phyloP scores from a whole-genome alignment of 106 monocot species.

The Alisma plantagoaquatica region DNA sequence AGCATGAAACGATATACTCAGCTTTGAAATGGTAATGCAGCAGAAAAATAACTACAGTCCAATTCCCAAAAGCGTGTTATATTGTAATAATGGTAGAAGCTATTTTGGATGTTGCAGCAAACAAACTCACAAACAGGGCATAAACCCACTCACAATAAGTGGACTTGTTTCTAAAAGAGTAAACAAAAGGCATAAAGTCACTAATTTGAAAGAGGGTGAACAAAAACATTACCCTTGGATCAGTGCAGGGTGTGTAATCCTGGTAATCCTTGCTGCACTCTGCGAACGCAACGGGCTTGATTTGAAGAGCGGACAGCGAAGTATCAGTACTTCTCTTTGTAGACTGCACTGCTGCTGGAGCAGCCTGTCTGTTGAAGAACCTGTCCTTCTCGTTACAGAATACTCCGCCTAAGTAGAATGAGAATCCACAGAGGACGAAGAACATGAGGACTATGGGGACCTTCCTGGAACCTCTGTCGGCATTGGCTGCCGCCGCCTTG shows the following conservation, averaged over 20 bases:
- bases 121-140: too few species aligned
- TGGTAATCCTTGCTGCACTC: slow-evolving; percentile 70
- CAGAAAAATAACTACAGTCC: too few species aligned
- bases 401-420: slow-evolving; percentile 76
- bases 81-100: too few species aligned
- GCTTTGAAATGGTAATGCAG: too few species aligned
- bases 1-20: too few species aligned
- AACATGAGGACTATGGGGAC: slow-evolving; percentile 50
- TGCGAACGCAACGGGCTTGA: slow-evolving; percentile 35
- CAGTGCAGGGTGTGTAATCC: slow-evolving; percentile 99
- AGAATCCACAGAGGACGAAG: slow-evolving; percentile 57
- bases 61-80: too few species aligned
- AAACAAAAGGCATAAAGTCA: too few species aligned
- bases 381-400: slow-evolving; percentile 49
- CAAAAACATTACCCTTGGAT: slow-evolving; percentile 61
- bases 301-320: slow-evolving; percentile 25
- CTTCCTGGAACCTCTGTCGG: slow-evolving; percentile 33
- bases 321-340: slow-evolving; percentile 25
- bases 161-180: too few species aligned
- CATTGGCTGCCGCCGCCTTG: slow-evolving; percentile 25
- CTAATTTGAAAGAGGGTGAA: too few species aligned
- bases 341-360: slow-evolving; percentile 7
- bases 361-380: slow-evolving; percentile 18
- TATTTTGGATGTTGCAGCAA: too few species aligned
- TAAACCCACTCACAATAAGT: too few species aligned